Evolutionary conservation across 805 yeast species (phyloP).

Genomic region (Teunomyces stri): DNA sequence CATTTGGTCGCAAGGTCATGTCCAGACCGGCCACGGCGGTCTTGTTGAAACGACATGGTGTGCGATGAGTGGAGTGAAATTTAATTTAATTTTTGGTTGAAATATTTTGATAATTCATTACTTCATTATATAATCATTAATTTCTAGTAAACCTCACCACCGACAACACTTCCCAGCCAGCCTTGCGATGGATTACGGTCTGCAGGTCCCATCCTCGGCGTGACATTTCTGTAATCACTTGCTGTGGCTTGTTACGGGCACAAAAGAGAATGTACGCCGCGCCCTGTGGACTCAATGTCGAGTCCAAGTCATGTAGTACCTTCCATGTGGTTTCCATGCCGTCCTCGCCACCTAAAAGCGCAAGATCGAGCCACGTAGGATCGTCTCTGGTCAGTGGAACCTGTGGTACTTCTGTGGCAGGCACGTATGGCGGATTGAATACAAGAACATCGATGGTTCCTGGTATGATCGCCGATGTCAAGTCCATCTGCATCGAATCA

Average conservation of each 20-base stretch:
- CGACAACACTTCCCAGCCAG: conserved; percentile 93
- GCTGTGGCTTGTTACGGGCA: conserved; percentile 80
- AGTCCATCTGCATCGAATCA: conserved; percentile 50
- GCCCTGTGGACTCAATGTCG: conserved; percentile 56
- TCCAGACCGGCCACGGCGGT: conserved; percentile 2
- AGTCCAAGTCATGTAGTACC: conserved; percentile 54
- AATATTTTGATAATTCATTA: background rate
- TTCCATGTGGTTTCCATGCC: conserved; percentile 85
- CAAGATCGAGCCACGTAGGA: conserved; percentile 80
- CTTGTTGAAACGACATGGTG: conserved; percentile 1
- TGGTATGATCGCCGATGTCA: conserved; percentile 49
- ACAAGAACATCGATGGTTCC: conserved; percentile 65
- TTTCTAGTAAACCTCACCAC: conserved; percentile 56
- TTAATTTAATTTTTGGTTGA: too few species aligned
- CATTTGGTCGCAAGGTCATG: conserved; percentile 23
- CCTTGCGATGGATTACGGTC: conserved; percentile 64
- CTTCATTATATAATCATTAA: background rate
- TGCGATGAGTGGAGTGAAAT: background rate
- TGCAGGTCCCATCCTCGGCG: conserved; percentile 52
- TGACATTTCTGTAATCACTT: conserved; percentile 50
- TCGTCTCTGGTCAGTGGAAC: conserved; percentile 48
- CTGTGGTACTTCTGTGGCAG: conserved; percentile 71
- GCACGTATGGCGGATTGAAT: conserved; percentile 97
- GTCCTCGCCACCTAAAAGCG: conserved; percentile 82
- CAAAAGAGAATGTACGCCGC: conserved; percentile 88